Conservation (phyloP, 1,284 basidiomycete genomes). For the Meira miltonrushii region DNA sequence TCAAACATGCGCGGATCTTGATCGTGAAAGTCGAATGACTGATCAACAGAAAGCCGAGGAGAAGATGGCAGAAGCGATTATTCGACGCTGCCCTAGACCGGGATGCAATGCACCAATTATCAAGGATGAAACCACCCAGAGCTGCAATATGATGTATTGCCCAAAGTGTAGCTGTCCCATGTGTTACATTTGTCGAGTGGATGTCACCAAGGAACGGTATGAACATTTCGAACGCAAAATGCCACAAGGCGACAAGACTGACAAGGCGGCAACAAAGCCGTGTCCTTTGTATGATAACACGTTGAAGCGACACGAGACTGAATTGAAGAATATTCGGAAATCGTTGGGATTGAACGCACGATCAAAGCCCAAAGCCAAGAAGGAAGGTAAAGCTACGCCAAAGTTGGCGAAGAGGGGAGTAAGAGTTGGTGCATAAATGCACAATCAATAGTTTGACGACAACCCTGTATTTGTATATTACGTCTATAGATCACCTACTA, state of each 20-base stretch:
- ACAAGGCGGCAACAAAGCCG: not conserved
- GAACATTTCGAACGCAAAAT: not conserved
- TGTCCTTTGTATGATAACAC: conserved; percentile 3
- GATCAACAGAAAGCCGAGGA: not conserved
- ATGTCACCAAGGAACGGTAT: not conserved
- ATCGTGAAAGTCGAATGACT: not conserved
- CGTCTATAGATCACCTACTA: too few species aligned
- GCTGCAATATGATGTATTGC: conserved; percentile 3
- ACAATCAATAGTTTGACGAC: too few species aligned
- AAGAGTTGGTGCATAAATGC: too few species aligned
- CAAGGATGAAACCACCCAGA: not conserved
- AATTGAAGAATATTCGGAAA: not conserved
- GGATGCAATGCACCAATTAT: not conserved
- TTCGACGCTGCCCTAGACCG: conserved; percentile 1
- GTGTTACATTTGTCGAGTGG: conserved; percentile 1
- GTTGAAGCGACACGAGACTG: not conserved
- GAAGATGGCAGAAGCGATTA: not conserved
- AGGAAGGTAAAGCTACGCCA: too few species aligned
- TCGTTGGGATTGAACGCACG: too few species aligned
- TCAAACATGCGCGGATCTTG: not conserved
- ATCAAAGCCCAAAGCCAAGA: too few species aligned
- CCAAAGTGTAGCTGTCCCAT: not conserved
- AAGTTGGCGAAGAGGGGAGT: too few species aligned
- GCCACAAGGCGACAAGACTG: not conserved
- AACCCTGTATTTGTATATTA: too few species aligned